A percentile compares a stretch with the other conserved stretches of the same genome.
Conservation (phyloP, 139 green algal species). For the Chlamydomonas applanata region DNA sequence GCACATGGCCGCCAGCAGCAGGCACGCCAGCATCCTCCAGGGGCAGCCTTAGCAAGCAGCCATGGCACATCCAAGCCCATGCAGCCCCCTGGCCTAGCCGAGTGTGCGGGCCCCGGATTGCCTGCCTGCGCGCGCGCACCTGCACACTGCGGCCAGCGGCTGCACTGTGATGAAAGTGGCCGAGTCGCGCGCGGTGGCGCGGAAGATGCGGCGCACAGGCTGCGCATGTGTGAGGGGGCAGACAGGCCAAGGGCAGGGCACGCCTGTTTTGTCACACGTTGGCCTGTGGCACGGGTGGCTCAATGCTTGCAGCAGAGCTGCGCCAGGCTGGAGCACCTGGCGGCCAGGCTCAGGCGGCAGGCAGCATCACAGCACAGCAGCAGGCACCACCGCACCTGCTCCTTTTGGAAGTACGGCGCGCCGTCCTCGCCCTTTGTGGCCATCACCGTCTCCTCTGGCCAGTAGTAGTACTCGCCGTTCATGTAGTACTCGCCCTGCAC, state of each 20-base stretch:
- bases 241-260: no score
- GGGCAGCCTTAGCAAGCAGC: background rate
- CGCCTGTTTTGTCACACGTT: no score
- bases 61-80: background rate
- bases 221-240: background rate
- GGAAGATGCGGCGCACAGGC: background rate
- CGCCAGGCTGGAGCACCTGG: no score
- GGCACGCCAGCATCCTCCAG: no score
- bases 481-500: background rate
- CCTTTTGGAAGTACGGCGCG: background rate
- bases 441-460: slow-evolving; percentile 4
- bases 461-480: slow-evolving; percentile 7
- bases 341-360: no score
- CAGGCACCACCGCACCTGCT: background rate
- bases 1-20: no score
- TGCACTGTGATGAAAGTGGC: background rate
- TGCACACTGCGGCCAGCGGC: background rate
- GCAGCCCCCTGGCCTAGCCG: background rate
- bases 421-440: background rate
- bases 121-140: background rate
- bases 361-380: no score
- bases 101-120: background rate
- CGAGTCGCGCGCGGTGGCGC: background rate
- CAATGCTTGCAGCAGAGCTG: background rate
- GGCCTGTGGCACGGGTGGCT: background rate